Conservation (phyloP, 345 rosid species). For the Zanthoxylum bungeanum region DNA sequence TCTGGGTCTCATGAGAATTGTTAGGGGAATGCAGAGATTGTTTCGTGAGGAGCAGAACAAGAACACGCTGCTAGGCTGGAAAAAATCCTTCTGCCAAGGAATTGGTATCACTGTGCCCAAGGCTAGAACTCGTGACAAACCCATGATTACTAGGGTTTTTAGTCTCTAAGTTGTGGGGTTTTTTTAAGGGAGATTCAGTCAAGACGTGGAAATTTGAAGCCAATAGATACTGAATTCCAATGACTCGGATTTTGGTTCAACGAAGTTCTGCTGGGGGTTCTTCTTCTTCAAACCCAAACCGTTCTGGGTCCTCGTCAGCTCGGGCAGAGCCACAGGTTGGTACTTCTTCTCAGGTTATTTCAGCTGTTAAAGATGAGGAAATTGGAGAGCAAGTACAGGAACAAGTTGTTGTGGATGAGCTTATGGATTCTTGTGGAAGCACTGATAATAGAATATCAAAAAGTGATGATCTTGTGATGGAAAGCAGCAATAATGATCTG, state of each 20-base stretch:
- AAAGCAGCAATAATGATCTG: constrained; percentile 25
- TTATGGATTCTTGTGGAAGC: constrained; percentile 38
- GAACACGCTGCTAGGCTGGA: constrained; percentile 53
- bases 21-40: constrained; percentile 98
- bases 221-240: constrained; percentile 20
- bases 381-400: constrained; percentile 49
- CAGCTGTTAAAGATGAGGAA: constrained; percentile 65
- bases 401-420: constrained; percentile 47
- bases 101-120: constrained; percentile 73
- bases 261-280: constrained; percentile 71
- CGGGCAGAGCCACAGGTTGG: constrained; percentile 49
- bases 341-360: constrained; percentile 34
- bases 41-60: constrained; percentile 59
- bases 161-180: constrained; percentile 34
- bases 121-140: constrained; percentile 88
- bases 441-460: constrained; percentile 38
- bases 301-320: constrained; percentile 61
- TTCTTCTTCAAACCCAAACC: constrained; percentile 79
- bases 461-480: constrained; percentile 42
- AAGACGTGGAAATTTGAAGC: constrained; percentile 17
- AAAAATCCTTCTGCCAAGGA: constrained; percentile 82
- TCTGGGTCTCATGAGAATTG: constrained; percentile 90
- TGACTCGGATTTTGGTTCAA: constrained; percentile 96
- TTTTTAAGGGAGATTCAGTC: constrained; percentile 18
- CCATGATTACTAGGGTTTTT: constrained; percentile 35